These are phyloP conservation scores for Neotropicomus parvogracilis DNA, from an alignment of 1,284 basidiomycete species.

Conservation along the genomic window DNA sequence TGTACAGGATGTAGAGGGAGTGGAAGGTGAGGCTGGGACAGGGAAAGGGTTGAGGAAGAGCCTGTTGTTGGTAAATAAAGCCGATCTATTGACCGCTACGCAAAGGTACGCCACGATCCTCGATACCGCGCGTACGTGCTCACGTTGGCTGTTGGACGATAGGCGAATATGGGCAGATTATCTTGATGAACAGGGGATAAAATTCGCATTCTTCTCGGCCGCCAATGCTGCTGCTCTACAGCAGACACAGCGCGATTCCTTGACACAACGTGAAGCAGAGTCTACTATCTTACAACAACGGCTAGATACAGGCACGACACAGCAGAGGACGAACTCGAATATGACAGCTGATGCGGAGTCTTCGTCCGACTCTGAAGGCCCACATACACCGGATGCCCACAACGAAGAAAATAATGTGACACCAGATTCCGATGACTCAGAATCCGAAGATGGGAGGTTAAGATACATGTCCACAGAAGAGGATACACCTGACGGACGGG, in stretches of 20 bases:
- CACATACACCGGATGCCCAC: conserved; percentile 23
- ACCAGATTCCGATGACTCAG: conserved; percentile 31
- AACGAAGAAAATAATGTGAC: conserved; percentile 28
- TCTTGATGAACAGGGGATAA: conserved; percentile 79
- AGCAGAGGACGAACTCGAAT: background rate
- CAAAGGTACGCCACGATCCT: conserved; percentile 62
- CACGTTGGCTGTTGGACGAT: conserved; percentile 33
- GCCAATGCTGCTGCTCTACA: conserved; percentile 85
- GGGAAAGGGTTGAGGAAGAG: conserved; percentile 69
- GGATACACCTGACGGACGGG: conserved; percentile 48
- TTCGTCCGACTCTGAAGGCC: conserved; percentile 27
- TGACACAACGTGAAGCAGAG: conserved; percentile 21
- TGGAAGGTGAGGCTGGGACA: conserved; percentile 73
- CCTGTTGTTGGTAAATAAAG: conserved; percentile 93
- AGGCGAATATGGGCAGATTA: conserved; percentile 88
- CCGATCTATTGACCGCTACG: conserved; percentile 84
- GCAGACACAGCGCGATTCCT: conserved; percentile 60
- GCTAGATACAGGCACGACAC: background rate
- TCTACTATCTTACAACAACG: conserved; percentile 8
- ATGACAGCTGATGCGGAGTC: conserved; percentile 18
- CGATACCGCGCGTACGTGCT: conserved; percentile 14
- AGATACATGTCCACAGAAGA: conserved; percentile 51
- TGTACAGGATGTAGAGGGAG: conserved; percentile 73
- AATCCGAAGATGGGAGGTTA: conserved; percentile 37
- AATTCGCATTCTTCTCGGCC: conserved; percentile 96